Conservation (phyloP, 805 yeast genomes). For the Candida anglica region DNA sequence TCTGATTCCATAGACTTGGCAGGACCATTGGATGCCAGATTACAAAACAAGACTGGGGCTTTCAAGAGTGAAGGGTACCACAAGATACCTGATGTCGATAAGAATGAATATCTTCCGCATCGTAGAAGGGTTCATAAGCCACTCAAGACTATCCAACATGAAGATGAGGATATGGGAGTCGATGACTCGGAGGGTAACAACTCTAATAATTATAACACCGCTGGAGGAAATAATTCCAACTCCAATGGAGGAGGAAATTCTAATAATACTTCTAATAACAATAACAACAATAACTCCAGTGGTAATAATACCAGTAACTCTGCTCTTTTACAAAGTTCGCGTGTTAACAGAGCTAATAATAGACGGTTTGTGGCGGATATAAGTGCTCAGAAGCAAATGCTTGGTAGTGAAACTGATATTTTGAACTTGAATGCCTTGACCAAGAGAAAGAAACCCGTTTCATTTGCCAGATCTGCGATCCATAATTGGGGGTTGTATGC, state of each 20-base stretch:
- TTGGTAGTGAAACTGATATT: conserved; percentile 79
- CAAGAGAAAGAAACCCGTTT: conserved; percentile 87
- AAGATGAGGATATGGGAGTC: conserved; percentile 40
- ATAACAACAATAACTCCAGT: conserved; percentile 9
- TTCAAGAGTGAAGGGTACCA: conserved; percentile 71
- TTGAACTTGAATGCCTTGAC: conserved; percentile 81
- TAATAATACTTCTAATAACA: conserved; percentile 2
- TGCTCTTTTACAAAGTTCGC: conserved; percentile 55
- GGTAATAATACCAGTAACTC: conserved; percentile 5
- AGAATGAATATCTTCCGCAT: conserved; percentile 77
- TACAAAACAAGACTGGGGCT: conserved; percentile 50
- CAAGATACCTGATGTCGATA: conserved; percentile 69
- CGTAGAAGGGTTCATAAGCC: conserved; percentile 67
- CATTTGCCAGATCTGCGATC: conserved; percentile 95
- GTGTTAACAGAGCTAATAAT: conserved; percentile 81
- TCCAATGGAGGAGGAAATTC: conserved; percentile 4
- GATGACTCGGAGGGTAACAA: conserved; percentile 2
- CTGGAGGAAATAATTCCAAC: conserved; percentile 4
- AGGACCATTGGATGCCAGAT: conserved; percentile 22
- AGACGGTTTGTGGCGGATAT: conserved; percentile 88
- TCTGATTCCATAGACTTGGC: conserved; percentile 22
- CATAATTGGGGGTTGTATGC: conserved; percentile 99
- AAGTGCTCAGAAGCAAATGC: conserved; percentile 69
- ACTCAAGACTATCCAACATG: conserved; percentile 69
- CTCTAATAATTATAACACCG: conserved; percentile 4